These are phyloP conservation scores for Pseudogymnoascus sp. DNA, from an alignment of 2,329 filamentous ascomycete genomes.

Conservation along the genomic window DNA sequence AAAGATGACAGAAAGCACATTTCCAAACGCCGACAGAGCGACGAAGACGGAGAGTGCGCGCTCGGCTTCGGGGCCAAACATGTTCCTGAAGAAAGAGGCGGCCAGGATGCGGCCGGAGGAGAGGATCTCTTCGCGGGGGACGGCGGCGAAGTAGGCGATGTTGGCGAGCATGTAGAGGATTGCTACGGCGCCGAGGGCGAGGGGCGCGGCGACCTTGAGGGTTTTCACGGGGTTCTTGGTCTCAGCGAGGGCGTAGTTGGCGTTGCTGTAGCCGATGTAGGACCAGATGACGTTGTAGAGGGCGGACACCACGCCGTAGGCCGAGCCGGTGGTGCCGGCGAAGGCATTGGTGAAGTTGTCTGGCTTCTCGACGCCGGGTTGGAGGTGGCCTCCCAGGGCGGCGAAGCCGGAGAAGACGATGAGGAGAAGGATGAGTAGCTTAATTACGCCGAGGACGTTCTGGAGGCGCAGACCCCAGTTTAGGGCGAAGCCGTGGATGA, in stretches of 20 bases:
- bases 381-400: constrained; percentile 51
- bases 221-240: constrained; percentile 57
- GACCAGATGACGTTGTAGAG: constrained; percentile 66
- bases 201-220: constrained; percentile 54
- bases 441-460: constrained; percentile 56
- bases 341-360: constrained; percentile 57
- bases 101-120: constrained; percentile 43
- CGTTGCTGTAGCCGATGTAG: constrained; percentile 60
- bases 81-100: constrained; percentile 46
- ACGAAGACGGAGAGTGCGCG: constrained; percentile 56
- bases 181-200: constrained; percentile 49
- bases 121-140: constrained; percentile 44
- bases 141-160: constrained; percentile 56
- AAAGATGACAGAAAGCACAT: constrained; percentile 59
- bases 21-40: constrained; percentile 58
- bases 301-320: constrained; percentile 60
- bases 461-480: constrained; percentile 61
- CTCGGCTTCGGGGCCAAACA: constrained; percentile 45
- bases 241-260: constrained; percentile 58
- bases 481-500: constrained; percentile 54
- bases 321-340: constrained; percentile 54
- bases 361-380: constrained; percentile 43
- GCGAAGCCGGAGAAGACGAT: constrained; percentile 56
- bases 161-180: constrained; percentile 59
- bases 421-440: constrained; percentile 55